Base-by-base conservation (phyloP, 1,139 yeast species). In the Geotrichum citri-aurantii region DNA sequence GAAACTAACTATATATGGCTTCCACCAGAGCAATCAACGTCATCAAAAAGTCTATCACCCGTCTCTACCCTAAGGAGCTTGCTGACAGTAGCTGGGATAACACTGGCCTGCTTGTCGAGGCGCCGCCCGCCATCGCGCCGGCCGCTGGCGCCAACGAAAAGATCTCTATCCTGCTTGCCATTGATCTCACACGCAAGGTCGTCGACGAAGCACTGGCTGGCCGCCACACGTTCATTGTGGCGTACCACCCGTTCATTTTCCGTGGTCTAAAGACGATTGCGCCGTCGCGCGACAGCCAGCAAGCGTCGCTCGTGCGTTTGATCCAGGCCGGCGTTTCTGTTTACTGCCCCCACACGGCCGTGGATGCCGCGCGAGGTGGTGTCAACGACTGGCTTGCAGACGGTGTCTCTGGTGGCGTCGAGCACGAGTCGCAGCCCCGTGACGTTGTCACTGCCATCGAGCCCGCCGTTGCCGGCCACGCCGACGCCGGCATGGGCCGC, bases 41-140 rank as follows among this genome's bases (percentile, higher is more conserved):
- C 24, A 48, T 62, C 42, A 47, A 48, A 10, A 53, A 58, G 14
- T 58, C 64, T 14, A 59, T 92, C 61, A 89, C 90, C 69, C 82
- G 81, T 63, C 75, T 83, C 42, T 90, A 86, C 68, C 96, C 97
- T 6, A 73, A 79, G 48, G 80, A 79, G 57, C 78, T 87, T 61
- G 98, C 98, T 0, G 98, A 92, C 66, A 78, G 79, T 50, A 72
- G 92, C 1, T 93, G 98, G 98, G 99, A 93, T 71, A 92, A 92
- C 69, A 90, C 96, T 0, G 98, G 98, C 0, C 76, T 92, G 58
- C 74, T 93, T 50, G 86, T 93, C 8, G 97, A 90, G 68, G 74
- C 86, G 0, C 75, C 82, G 1, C 62, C 68, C 0, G 67, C 68
- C 10, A 58, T 59, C 59, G 2, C 60, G 27, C 3, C 54, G 21